Evolutionary conservation across 2,329 filamentous ascomycete species (phyloP).

Genomic region (Penicillium decumbens): DNA sequence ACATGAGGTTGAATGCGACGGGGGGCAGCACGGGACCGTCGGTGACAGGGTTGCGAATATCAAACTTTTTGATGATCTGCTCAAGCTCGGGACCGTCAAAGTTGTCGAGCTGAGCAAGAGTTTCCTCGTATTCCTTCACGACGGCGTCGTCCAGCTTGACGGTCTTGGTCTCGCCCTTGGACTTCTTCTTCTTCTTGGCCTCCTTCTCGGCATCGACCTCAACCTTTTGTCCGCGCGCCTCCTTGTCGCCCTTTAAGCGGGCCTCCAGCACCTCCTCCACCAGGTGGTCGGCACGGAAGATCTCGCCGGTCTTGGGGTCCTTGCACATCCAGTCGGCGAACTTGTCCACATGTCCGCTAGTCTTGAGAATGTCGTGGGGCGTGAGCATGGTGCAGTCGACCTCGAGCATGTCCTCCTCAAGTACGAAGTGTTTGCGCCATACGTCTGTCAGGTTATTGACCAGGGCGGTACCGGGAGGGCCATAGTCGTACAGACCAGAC

Average conservation of each 20-base stretch:
- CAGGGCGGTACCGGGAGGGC: slow-evolving; percentile 78
- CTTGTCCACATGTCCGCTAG: slow-evolving; percentile 92
- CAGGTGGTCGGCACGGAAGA: slow-evolving; percentile 91
- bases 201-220: slow-evolving; percentile 67
- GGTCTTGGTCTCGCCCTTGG: slow-evolving; percentile 64
- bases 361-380: slow-evolving; percentile 89
- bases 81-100: slow-evolving; percentile 83
- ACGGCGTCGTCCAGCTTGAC: slow-evolving; percentile 83
- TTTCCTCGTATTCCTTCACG: slow-evolving; percentile 84
- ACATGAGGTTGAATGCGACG: slow-evolving; percentile 97
- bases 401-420: slow-evolving; percentile 93
- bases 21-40: slow-evolving; percentile 72
- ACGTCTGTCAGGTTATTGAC: slow-evolving; percentile 82
- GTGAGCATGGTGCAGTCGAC: slow-evolving; percentile 93
- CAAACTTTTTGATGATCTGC: slow-evolving; percentile 80
- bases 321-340: slow-evolving; percentile 99
- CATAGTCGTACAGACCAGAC: slow-evolving; percentile 87
- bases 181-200: slow-evolving; percentile 84
- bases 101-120: slow-evolving; percentile 92
- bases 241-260: slow-evolving; percentile 82
- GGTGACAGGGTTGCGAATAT: slow-evolving; percentile 82
- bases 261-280: slow-evolving; percentile 90
- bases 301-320: slow-evolving; percentile 95
- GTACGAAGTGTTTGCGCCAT: slow-evolving; percentile 90
- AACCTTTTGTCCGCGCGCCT: slow-evolving; percentile 75